Evolutionary conservation across 2,329 filamentous ascomycete species (phyloP).

Genomic region (Lecanosticta acicola): DNA sequence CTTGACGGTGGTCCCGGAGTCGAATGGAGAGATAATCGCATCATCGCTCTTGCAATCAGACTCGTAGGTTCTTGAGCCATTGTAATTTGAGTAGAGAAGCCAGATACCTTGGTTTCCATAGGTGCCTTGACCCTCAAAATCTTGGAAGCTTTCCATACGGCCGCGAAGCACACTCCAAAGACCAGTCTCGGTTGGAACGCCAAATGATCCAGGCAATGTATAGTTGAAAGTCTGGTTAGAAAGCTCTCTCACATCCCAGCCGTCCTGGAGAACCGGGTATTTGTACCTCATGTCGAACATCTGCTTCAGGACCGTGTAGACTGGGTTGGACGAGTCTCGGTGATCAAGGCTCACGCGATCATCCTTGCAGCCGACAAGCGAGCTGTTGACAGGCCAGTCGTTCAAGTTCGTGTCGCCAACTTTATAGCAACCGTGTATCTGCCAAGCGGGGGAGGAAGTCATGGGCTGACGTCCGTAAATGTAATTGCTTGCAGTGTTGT

Average conservation of each 20-base stretch:
- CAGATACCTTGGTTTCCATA: conserved; percentile 46
- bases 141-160: conserved; percentile 47
- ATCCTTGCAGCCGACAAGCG: conserved; percentile 52
- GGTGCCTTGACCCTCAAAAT: conserved; percentile 38
- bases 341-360: conserved; percentile 55
- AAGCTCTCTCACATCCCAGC: conserved; percentile 50
- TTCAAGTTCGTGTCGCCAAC: conserved; percentile 53
- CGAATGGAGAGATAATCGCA: conserved; percentile 54
- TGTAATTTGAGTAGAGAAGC: conserved; percentile 49
- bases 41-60: conserved; percentile 52
- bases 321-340: conserved; percentile 56
- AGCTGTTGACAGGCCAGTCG: conserved; percentile 52
- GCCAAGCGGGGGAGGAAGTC: conserved; percentile 57
- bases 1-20: conserved; percentile 50
- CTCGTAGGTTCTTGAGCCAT: conserved; percentile 47
- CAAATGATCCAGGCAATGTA: conserved; percentile 49
- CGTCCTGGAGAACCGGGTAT: conserved; percentile 56
- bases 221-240: conserved; percentile 52
- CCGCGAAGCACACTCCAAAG: conserved; percentile 57
- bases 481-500: conserved; percentile 60
- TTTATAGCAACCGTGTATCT: conserved; percentile 58
- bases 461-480: conserved; percentile 61
- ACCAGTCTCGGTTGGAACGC: conserved; percentile 50
- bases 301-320: conserved; percentile 56
- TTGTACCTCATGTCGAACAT: conserved; percentile 56